Evolutionary conservation across 2,329 filamentous ascomycete genomes (phyloP).

Genomic region (Penicillium sp.): DNA sequence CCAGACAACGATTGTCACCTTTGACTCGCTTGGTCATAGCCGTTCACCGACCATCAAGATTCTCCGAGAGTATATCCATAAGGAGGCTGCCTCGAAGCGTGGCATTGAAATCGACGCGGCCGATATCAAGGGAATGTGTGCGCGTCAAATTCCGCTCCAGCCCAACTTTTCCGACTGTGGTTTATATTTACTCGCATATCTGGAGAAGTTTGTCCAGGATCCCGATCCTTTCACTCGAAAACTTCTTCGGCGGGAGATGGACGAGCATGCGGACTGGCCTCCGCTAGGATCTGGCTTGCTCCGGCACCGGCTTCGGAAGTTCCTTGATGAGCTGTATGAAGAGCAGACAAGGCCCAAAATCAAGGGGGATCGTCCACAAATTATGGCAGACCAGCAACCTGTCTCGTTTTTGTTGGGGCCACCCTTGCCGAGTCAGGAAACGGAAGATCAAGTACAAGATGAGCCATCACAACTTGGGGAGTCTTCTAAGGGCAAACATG

Average conservation of each 20-base stretch:
- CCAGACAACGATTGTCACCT: conserved; percentile 69
- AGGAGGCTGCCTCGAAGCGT: conserved; percentile 65
- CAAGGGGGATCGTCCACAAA: conserved; percentile 34
- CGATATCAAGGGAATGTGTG: conserved; percentile 58
- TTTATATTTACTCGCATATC: conserved; percentile 75
- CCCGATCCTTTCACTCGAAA: conserved; percentile 65
- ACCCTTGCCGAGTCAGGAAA: neutral
- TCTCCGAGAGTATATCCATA: conserved; percentile 69
- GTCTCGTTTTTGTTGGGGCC: conserved; percentile 31
- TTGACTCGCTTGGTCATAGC: conserved; percentile 71
- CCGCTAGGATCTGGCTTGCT: conserved; percentile 52
- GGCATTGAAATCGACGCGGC: conserved; percentile 43
- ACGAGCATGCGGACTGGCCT: conserved; percentile 51
- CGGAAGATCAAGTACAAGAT: conserved; percentile 2
- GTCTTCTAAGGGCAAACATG: neutral
- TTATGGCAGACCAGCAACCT: conserved; percentile 27
- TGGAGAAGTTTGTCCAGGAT: conserved; percentile 70
- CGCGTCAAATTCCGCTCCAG: conserved; percentile 70
- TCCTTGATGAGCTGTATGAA: conserved; percentile 58
- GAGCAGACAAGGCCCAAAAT: conserved; percentile 46
- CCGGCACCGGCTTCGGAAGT: conserved; percentile 59
- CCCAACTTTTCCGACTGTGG: conserved; percentile 85
- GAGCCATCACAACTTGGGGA: neutral
- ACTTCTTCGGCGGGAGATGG: conserved; percentile 60
- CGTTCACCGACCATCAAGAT: conserved; percentile 61